Evolutionary conservation across 2,329 filamentous ascomycete genomes (phyloP), one percentile per base, ranked within the genome.

Genomic region (Colletotrichum horii): DNA sequence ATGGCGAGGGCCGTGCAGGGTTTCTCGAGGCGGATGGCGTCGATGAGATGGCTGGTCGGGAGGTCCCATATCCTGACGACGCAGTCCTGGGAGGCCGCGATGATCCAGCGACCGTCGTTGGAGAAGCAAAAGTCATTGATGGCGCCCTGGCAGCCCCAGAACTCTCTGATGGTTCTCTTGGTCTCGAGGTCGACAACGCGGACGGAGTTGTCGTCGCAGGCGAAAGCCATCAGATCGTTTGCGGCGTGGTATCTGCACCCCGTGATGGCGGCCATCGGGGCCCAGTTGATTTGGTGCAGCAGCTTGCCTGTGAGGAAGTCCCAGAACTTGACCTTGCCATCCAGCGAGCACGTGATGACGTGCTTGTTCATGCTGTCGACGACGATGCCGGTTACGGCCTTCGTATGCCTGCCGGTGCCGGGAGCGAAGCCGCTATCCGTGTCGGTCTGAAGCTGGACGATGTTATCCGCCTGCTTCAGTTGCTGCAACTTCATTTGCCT

Each of bases 281-380:
- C 91, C 94, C 96, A 98, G 83, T 96, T 93, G 67, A 98, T 92
- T 81, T 98, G 93, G 77, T 96, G 91, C 14, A 94, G 82, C 4
- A 98, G 89, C 60, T 92, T 90, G 9, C 96, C 97, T 0, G 94
- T 95, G n/a, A 92, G 85, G 78, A 99, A 98, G 78, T 98, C 95
- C 97, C 97, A 99, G 83, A 99, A 98, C 87, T 98, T 98, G 80
- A 98, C 90, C 83, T 94, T 98, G 36, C 97, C 97, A 83, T 99
- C 97, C 16, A 96, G 86, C 3, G 95, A 94, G 82, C 96, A 98
- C 76, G 96, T 98, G 58, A 98, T 92, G 66, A 98, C 89, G 22
- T 90, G 92, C 78, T 93, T 94, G 84, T 98, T 98, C 83, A 98
- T 89, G n/a, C 92, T 93, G 85, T 99, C 96, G 19, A 98, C 92